Evolutionary conservation across 2,329 filamentous ascomycete species (phyloP).

Genomic region (Dactylellina cionopaga): DNA sequence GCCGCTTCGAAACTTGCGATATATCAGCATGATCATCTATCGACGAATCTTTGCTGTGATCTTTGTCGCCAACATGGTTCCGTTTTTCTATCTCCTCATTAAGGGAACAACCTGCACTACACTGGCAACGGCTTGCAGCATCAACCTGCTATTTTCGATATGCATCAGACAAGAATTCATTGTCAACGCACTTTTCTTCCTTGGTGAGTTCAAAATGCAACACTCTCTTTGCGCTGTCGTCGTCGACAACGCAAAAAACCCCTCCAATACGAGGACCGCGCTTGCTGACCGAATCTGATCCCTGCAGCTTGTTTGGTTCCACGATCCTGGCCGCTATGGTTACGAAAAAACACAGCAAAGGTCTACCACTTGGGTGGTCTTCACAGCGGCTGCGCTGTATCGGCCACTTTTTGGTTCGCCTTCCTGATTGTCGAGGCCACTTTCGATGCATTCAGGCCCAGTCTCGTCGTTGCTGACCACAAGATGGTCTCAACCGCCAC

Average conservation of each 20-base stretch:
- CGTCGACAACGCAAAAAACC: constrained; percentile 12
- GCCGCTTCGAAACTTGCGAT: constrained; percentile 71
- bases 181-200: constrained; percentile 65
- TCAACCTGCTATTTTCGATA: constrained; percentile 64
- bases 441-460: constrained; percentile 53
- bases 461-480: constrained; percentile 45
- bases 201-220: constrained; percentile 54
- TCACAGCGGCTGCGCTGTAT: constrained; percentile 66
- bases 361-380: constrained; percentile 68
- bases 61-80: constrained; percentile 60
- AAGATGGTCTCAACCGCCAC: constrained; percentile 60
- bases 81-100: constrained; percentile 50
- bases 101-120: constrained; percentile 40
- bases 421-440: constrained; percentile 60
- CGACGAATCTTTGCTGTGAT: constrained; percentile 62
- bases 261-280: background rate
- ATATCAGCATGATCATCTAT: constrained; percentile 59
- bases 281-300: constrained; percentile 24
- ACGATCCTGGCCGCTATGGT: constrained; percentile 62
- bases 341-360: constrained; percentile 64
- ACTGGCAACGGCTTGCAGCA: constrained; percentile 56
- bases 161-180: constrained; percentile 66
- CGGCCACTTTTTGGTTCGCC: constrained; percentile 64
- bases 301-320: constrained; percentile 60
- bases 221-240: constrained; percentile 54